Conservation (phyloP, 495 filamentous ascomycete genomes). For the Aspergillus steynii region DNA sequence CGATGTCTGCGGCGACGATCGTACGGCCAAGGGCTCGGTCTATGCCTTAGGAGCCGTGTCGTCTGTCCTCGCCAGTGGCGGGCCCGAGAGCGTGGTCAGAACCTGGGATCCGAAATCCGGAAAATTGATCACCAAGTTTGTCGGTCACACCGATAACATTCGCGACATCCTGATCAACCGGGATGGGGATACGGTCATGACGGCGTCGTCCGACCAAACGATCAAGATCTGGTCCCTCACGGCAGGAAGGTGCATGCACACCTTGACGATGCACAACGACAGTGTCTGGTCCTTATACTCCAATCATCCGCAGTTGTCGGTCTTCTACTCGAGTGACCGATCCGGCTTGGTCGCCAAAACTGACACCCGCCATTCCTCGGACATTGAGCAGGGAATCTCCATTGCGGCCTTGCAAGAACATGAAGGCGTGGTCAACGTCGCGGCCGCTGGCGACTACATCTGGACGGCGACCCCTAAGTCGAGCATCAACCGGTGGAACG, state of each 20-base stretch:
- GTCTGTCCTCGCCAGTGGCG: conserved; percentile 84
- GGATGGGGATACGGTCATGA: conserved; percentile 86
- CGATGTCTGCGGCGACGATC: conserved; percentile 74
- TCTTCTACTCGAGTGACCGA: conserved; percentile 93
- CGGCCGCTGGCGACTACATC: conserved; percentile 75
- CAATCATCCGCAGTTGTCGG: conserved; percentile 76
- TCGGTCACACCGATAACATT: conserved; percentile 97
- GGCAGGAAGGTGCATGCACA: conserved; percentile 93
- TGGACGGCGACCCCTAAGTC: conserved; percentile 95
- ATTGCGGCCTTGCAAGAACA: conserved; percentile 89
- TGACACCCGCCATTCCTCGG: conserved; percentile 72
- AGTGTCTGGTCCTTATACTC: conserved; percentile 97
- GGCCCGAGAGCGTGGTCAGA: conserved; percentile 89
- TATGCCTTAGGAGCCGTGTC: conserved; percentile 81
- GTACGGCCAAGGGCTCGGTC: conserved; percentile 86
- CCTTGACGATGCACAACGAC: conserved; percentile 96
- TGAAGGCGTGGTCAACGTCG: conserved; percentile 82
- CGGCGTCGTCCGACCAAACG: conserved; percentile 92
- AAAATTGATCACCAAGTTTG: conserved; percentile 90
- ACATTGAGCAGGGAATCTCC: conserved; percentile 87
- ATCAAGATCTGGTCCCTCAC: conserved; percentile 97
- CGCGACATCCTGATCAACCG: conserved; percentile 87
- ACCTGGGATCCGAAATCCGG: conserved; percentile 92
- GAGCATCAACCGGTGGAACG: conserved; percentile 91
- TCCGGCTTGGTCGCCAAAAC: conserved; percentile 93